Percentiles rank a stretch among this genome's conserved stretches.
Conservation (phyloP, 257 asterid species). For the Solanum peruvianum region DNA sequence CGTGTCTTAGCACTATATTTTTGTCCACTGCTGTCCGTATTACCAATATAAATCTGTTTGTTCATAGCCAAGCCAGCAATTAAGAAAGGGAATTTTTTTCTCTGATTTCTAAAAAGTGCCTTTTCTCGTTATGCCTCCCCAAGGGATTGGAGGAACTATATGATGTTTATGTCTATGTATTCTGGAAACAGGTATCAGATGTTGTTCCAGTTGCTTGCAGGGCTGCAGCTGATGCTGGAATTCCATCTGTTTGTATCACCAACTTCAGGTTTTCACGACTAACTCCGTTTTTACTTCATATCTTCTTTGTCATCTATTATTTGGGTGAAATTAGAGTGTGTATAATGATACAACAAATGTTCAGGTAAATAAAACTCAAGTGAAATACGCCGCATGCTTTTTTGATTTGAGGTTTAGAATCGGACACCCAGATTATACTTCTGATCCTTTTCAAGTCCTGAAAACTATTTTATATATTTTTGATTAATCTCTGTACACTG, state of each 20-base stretch:
- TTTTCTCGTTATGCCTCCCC: background rate
- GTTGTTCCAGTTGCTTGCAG: slow-evolving; percentile 98
- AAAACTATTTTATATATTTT: background rate
- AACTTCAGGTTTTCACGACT: slow-evolving; percentile 62
- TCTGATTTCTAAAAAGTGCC: background rate
- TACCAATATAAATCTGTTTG: background rate
- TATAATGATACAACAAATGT: background rate
- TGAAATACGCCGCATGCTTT: background rate
- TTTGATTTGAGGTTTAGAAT: background rate
- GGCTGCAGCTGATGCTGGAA: slow-evolving; percentile 99
- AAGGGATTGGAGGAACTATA: background rate
- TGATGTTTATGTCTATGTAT: background rate
- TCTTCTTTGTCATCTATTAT: background rate
- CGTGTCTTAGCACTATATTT: background rate
- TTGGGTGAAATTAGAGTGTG: background rate
- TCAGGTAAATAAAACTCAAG: background rate
- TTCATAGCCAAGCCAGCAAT: background rate
- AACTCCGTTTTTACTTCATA: background rate
- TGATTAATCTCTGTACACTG: background rate
- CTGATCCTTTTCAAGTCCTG: background rate
- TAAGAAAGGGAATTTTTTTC: background rate
- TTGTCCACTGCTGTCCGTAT: background rate
- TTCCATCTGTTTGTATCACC: slow-evolving; percentile 88
- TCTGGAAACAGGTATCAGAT: slow-evolving; percentile 71
- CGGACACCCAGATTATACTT: background rate